Base-by-base conservation (phyloP, 2,329 filamentous ascomycete genomes). In the Epichloe sp. region DNA sequence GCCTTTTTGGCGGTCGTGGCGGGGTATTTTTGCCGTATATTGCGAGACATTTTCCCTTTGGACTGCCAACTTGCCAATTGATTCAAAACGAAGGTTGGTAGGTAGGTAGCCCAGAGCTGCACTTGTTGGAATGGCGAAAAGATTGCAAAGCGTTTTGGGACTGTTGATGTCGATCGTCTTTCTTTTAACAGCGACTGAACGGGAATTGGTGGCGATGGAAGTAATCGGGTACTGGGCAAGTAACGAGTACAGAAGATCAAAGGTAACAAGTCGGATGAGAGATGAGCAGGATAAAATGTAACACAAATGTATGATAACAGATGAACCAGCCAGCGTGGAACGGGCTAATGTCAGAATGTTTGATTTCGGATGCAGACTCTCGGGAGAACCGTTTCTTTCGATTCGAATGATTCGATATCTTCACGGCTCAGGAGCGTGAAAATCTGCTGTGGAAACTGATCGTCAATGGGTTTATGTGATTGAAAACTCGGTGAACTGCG, bases 401-500 rank as follows among this genome's bases (percentile, higher is more conserved):
- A 48, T 43, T 48, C 49, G 41, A 26, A 26, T 36, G 38, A 36
- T 17, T 31, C 44, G 26, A 48, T n/a, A 19, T 34, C 14, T 49
- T 17, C 35, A 53, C 52, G 42, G 65, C 63, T 61, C 62, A 63
- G 61, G 66, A 75, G 69, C 70, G 68, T 68, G 67, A 71, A 71
- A 74, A 72, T 44, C 52, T 54, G 71, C 77, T 78, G 70, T 73
- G 69, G 65, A 66, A 78, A 83, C 80, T 83, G 83, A 78, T 56
- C 76, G 81, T 85, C 81, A 77, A 82, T 44, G 58, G 53, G 58
- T 42, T 51, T 36, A 58, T 54, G 54, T 58, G 55, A 56, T 62
- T 66, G 78, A 75, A 72, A 78, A 75, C 77, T 88, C 84, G 81
- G 74, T 82, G 83, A 85, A 83, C 86, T 88, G 85, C 81, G 82